phyloP scores from a whole-genome alignment of 2,329 filamentous ascomycete genomes.

The Drechslerella coelobrocha region DNA sequence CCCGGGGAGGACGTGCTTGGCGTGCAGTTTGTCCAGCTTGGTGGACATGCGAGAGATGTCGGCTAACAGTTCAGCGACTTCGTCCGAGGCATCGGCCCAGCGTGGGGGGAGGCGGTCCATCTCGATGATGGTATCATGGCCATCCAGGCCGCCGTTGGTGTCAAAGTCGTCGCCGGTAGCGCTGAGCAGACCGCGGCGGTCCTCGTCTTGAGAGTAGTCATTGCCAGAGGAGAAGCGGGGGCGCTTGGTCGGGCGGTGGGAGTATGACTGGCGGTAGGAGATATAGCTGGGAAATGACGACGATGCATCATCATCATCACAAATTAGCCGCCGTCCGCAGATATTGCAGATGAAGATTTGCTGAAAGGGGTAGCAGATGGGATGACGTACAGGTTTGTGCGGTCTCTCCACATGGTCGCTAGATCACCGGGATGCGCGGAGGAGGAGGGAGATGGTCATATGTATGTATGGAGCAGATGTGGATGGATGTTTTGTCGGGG shows the following conservation, averaged over 20 bases:
- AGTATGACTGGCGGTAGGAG: constrained; percentile 98
- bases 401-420: constrained; percentile 96
- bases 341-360: constrained; percentile 5
- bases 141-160: constrained; percentile 66
- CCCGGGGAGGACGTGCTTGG: constrained; percentile 94
- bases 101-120: constrained; percentile 95
- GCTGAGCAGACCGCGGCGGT: constrained; percentile 84
- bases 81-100: constrained; percentile 94
- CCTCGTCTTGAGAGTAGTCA: constrained; percentile 62
- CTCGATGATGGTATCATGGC: constrained; percentile 76
- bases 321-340: too few species aligned
- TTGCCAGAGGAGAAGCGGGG: constrained; percentile 67
- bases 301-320: too few species aligned
- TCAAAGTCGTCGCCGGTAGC: constrained; percentile 69
- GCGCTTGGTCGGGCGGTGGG: constrained; percentile 90
- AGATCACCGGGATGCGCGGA: constrained; percentile 54
- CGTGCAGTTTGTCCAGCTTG: constrained; percentile 87
- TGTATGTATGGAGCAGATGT: neutral
- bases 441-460: constrained; percentile 22
- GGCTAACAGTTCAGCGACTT: constrained; percentile 81
- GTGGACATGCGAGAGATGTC: constrained; percentile 83
- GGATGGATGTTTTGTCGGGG: neutral
- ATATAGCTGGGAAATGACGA: too few species aligned
- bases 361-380: constrained; percentile 42
- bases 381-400: constrained; percentile 85